phyloP scores from a whole-genome alignment of 768 basidiomycete species.

The Albatrellus ellisii region DNA sequence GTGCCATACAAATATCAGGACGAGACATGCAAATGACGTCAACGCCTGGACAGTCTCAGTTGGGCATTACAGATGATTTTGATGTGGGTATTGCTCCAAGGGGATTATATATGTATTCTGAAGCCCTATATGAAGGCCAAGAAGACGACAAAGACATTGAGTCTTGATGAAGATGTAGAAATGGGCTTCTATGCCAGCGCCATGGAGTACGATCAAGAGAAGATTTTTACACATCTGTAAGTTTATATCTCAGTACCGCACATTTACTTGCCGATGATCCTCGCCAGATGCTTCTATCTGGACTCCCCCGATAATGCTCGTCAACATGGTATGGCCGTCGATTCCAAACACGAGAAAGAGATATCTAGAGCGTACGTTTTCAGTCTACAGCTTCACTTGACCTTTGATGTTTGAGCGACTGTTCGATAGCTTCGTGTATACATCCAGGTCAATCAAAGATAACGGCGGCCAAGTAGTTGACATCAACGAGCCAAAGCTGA shows the following conservation, averaged over 20 bases:
- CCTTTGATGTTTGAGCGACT: neutral
- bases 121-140: too few relatives aligned
- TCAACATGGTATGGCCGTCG: conserved; percentile 46
- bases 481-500: conserved; percentile 66
- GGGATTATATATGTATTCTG: too few relatives aligned
- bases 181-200: conserved; percentile 67
- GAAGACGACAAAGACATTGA: too few relatives aligned
- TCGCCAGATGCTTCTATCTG: conserved; percentile 69
- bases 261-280: conserved; percentile 5
- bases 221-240: conserved; percentile 76
- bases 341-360: conserved; percentile 33
- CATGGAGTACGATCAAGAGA: conserved; percentile 66
- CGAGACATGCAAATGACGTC: neutral
- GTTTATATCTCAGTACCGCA: conserved; percentile 16
- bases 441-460: conserved; percentile 37
- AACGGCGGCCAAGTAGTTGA: conserved; percentile 66
- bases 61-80: conserved; percentile 3
- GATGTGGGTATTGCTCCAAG: too few relatives aligned
- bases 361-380: conserved; percentile 24
- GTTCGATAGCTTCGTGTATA: conserved; percentile 36
- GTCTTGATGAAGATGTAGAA: neutral
- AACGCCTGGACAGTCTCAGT: conserved; percentile 1
- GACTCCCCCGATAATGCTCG: conserved; percentile 69
- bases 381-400: neutral
- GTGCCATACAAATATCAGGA: neutral